phyloP scores from a whole-genome alignment of 495 filamentous ascomycete genomes.

The Lepraria neglecta region DNA sequence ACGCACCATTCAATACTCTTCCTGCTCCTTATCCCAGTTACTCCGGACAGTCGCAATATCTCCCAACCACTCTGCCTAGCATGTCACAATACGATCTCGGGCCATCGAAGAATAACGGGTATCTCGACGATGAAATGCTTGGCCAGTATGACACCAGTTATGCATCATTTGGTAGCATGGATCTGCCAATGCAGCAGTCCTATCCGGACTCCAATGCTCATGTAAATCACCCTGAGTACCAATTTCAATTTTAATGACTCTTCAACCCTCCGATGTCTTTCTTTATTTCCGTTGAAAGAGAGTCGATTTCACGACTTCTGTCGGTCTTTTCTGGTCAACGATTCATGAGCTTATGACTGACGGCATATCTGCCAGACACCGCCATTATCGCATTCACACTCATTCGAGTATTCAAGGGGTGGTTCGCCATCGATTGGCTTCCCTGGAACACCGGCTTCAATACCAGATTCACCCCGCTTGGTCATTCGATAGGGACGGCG shows the following conservation, averaged over 20 bases:
- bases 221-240: slow-evolving; percentile 50
- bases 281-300: slow-evolving; percentile 17
- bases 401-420: slow-evolving; percentile 65
- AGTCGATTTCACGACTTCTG: neutral
- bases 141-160: slow-evolving; percentile 73
- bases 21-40: slow-evolving; percentile 51
- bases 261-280: neutral
- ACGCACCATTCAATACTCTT: slow-evolving; percentile 60
- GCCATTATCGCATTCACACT: slow-evolving; percentile 74
- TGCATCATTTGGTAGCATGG: slow-evolving; percentile 66
- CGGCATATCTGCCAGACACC: slow-evolving; percentile 60
- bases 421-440: slow-evolving; percentile 57
- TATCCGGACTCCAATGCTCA: slow-evolving; percentile 62
- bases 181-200: slow-evolving; percentile 53
- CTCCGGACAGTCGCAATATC: slow-evolving; percentile 54
- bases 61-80: slow-evolving; percentile 59
- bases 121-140: slow-evolving; percentile 54
- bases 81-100: slow-evolving; percentile 55
- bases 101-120: slow-evolving; percentile 54
- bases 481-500: slow-evolving; percentile 22
- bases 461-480: slow-evolving; percentile 56
- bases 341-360: slow-evolving; percentile 21
- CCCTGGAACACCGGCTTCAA: slow-evolving; percentile 61
- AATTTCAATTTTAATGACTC: slow-evolving; percentile 28
- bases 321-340: slow-evolving; percentile 7